phyloP scores from a whole-genome alignment of 179 eudicot genomes.

The Sideroxylon spinosum region DNA sequence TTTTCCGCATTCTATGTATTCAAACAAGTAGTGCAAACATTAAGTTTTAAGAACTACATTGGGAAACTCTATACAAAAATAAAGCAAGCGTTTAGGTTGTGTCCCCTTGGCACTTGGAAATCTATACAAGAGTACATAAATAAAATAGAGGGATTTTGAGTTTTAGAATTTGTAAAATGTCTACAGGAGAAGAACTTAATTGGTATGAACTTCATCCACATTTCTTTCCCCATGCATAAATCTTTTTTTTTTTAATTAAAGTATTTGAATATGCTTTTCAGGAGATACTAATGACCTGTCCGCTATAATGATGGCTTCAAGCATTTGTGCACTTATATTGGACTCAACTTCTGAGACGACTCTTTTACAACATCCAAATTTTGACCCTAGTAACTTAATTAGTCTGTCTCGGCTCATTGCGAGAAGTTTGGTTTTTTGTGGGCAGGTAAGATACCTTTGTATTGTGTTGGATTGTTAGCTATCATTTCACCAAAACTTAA shows the following conservation, averaged over 20 bases:
- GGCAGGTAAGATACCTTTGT: constrained; percentile 45
- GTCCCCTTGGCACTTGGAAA: too few relatives aligned
- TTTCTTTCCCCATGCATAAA: background rate
- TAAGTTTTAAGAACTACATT: too few relatives aligned
- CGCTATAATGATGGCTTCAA: constrained; percentile 80
- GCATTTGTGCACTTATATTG: constrained; percentile 72
- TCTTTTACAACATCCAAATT: constrained; percentile 49
- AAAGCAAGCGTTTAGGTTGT: too few relatives aligned
- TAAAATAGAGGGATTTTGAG: too few relatives aligned
- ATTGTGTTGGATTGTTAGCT: too few relatives aligned
- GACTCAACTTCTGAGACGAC: constrained; percentile 64
- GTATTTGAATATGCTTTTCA: constrained; percentile 24
- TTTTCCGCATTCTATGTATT: too few relatives aligned
- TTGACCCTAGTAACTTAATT: constrained; percentile 34
- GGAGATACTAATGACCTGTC: constrained; percentile 46
- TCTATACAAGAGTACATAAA: too few relatives aligned
- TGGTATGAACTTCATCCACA: background rate
- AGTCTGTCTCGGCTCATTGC: constrained; percentile 53
- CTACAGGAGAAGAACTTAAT: background rate
- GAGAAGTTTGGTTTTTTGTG: constrained; percentile 50
- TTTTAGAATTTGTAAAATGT: too few relatives aligned
- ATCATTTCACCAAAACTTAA: too few relatives aligned
- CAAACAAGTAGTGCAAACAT: too few relatives aligned
- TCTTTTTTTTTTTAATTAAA: background rate
- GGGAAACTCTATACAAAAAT: too few relatives aligned